These are phyloP conservation scores for Russula brevipes DNA, from an alignment of 768 basidiomycete genomes.

Conservation along the genomic window DNA sequence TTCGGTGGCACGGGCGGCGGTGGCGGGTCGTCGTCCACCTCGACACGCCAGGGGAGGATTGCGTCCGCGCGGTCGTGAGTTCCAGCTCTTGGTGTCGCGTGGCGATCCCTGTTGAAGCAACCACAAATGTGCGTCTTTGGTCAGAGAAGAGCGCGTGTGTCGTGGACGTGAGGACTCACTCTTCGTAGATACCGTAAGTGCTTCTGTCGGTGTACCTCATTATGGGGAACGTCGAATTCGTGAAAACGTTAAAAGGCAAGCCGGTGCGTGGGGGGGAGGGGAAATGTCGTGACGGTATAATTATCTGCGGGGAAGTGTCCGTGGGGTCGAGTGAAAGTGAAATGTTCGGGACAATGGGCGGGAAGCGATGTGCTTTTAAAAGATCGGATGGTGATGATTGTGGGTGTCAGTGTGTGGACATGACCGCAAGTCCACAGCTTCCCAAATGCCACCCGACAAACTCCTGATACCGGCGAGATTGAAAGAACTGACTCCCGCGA, in stretches of 20 bases:
- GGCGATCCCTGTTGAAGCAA: constrained; percentile 1
- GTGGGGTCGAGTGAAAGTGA: background rate
- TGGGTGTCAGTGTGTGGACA: background rate
- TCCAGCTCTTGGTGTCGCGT: constrained; percentile 12
- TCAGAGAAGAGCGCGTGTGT: background rate
- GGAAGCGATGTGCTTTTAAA: background rate
- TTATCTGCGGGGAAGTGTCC: background rate
- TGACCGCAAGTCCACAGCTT: constrained; percentile 1
- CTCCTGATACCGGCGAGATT: background rate
- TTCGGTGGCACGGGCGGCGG: constrained; percentile 14
- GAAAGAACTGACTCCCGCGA: background rate
- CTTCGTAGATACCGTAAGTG: background rate
- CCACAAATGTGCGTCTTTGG: background rate
- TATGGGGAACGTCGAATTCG: background rate
- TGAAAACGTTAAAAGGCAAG: background rate
- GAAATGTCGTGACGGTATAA: background rate
- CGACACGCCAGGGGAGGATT: background rate
- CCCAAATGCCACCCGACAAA: background rate
- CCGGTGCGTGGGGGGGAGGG: background rate
- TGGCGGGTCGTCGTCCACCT: background rate
- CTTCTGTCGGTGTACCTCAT: constrained; percentile 2
- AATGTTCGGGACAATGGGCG: background rate
- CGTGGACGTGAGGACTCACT: constrained; percentile 2
- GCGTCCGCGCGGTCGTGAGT: constrained; percentile 1
- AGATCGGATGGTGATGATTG: background rate